A percentile compares a stretch with the other conserved stretches of the same genome.
Evolutionary conservation across 2,329 filamentous ascomycete species (phyloP).

Genomic region (Penicillium thymicola): DNA sequence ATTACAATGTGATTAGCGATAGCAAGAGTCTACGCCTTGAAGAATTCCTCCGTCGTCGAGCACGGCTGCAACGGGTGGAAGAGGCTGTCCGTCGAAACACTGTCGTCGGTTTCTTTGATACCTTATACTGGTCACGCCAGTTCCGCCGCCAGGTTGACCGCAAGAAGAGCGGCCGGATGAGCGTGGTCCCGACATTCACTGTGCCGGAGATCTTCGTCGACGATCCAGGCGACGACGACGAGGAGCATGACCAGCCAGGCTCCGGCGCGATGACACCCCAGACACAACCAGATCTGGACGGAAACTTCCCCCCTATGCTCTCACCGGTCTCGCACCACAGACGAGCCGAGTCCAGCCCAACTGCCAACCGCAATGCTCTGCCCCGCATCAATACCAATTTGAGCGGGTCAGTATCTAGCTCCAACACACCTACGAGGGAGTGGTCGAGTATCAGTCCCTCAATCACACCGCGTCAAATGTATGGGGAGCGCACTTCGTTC

Average conservation of each 20-base stretch:
- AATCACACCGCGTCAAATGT: conserved; percentile 33
- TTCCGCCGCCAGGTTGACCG: conserved; percentile 73
- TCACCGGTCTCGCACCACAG: conserved; percentile 29
- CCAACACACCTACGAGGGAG: conserved; percentile 40
- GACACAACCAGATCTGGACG: conserved; percentile 17
- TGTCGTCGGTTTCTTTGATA: conserved; percentile 94
- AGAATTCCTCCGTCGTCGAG: conserved; percentile 87
- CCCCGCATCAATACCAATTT: conserved; percentile 48
- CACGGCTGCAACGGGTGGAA: conserved; percentile 87
- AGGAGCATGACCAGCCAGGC: conserved; percentile 14
- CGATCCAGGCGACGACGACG: conserved; percentile 57
- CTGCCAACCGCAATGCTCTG: conserved; percentile 32
- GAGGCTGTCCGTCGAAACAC: conserved; percentile 88
- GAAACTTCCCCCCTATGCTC: conserved; percentile 30
- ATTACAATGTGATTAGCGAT: conserved; percentile 98
- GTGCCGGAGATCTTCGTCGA: conserved; percentile 91
- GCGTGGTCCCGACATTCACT: conserved; percentile 70
- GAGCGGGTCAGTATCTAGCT: conserved; percentile 37
- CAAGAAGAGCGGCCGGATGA: conserved; percentile 74
- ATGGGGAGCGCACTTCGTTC: conserved; percentile 33
- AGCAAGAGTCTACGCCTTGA: conserved; percentile 93
- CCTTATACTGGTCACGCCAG: conserved; percentile 76
- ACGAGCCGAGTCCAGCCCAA: conserved; percentile 30
- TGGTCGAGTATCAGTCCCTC: conserved; percentile 54
- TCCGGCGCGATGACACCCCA: conserved; percentile 23